Conservation (phyloP, 306 rosid genomes). For the Trichosanthes cucumerina region DNA sequence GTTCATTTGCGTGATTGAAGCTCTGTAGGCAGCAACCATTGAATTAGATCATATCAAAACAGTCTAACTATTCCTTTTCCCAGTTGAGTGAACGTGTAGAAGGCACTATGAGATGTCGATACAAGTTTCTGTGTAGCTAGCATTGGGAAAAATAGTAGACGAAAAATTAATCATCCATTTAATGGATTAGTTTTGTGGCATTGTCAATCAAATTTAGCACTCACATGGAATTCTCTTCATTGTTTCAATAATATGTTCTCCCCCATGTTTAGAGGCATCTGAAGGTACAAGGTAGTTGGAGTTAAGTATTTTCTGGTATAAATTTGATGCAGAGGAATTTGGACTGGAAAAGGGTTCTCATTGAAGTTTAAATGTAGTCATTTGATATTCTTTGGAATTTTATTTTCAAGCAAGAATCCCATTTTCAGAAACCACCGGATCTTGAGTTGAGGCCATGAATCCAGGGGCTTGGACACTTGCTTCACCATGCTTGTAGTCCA, state of each 20-base stretch:
- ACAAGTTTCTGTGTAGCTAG: background rate
- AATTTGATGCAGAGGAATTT: background rate
- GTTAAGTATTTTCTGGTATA: background rate
- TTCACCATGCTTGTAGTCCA: background rate
- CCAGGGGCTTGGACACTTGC: background rate
- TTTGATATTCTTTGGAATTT: background rate
- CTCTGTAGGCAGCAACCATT: background rate
- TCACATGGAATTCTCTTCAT: background rate
- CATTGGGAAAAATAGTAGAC: background rate
- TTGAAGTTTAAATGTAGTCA: background rate
- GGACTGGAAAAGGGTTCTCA: background rate
- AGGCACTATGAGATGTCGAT: background rate
- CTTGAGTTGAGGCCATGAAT: too few species aligned
- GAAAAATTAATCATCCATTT: background rate
- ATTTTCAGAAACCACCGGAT: too few species aligned
- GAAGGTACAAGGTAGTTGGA: background rate
- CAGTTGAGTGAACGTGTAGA: background rate
- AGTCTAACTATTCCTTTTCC: background rate
- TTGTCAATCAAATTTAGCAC: background rate
- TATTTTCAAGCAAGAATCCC: too few species aligned
- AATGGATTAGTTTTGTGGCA: background rate
- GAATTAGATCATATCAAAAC: background rate
- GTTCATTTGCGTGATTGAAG: background rate
- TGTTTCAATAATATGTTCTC: background rate
- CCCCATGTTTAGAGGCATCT: background rate